Conservation (phyloP, 306 rosid species). For the Mimosa bimucronata region DNA sequence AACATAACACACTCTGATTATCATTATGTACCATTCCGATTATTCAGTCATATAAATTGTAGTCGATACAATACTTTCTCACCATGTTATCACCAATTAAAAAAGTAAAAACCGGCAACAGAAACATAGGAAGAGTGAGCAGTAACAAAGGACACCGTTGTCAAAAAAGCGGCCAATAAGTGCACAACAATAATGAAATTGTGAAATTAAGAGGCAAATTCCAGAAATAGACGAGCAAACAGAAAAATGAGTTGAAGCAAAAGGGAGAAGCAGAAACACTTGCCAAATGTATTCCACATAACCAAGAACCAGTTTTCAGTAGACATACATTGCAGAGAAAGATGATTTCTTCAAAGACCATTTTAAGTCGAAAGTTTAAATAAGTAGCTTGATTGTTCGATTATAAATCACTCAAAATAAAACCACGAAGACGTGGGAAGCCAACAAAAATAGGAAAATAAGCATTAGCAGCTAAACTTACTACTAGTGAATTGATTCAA, state of each 20-base stretch:
- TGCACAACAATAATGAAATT: background rate
- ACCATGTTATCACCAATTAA: background rate
- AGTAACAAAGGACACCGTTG: background rate
- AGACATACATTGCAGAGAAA: background rate
- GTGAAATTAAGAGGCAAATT: background rate
- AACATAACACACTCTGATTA: conserved; percentile 12
- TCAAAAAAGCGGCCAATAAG: background rate
- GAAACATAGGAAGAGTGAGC: conserved; percentile 1
- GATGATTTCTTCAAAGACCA: background rate
- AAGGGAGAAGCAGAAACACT: background rate
- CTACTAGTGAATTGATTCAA: background rate
- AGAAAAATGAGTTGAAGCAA: background rate
- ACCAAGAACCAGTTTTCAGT: background rate
- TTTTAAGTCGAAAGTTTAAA: background rate
- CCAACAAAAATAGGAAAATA: background rate
- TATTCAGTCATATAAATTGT: conserved; percentile 25
- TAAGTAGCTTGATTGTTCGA: background rate
- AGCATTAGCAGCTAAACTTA: background rate
- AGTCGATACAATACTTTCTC: background rate
- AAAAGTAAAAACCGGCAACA: conserved; percentile 3
- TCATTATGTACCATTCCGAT: conserved; percentile 43
- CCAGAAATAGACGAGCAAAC: background rate
- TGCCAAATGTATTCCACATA: background rate
- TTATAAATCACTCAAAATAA: conserved; percentile 16
- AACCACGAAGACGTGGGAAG: background rate